phyloP scores from a whole-genome alignment of 1,139 yeast species.

The Torulaspora globosa region DNA sequence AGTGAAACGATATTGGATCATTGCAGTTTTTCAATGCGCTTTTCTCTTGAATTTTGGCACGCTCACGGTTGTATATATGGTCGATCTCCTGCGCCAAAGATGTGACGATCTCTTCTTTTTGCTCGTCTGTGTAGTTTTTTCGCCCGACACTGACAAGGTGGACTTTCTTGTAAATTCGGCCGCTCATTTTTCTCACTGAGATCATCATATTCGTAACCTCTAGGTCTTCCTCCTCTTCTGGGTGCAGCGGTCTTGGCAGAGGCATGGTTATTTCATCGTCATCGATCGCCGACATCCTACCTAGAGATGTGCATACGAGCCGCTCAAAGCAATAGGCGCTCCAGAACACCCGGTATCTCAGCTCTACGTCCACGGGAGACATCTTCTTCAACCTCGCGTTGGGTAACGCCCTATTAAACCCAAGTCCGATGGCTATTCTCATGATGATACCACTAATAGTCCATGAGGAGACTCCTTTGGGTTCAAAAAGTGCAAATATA shows the following conservation, averaged over 20 bases:
- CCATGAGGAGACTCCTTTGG: conserved; percentile 46
- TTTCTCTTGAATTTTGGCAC: conserved; percentile 22
- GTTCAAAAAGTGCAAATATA: conserved; percentile 46
- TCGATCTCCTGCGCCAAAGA: conserved; percentile 43
- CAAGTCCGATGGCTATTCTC: conserved; percentile 42
- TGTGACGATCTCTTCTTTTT: conserved; percentile 34
- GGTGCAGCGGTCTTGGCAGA: conserved; percentile 39
- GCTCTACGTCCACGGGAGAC: conserved; percentile 40
- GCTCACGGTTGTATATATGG: conserved; percentile 40
- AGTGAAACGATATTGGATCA: conserved; percentile 38
- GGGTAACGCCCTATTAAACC: conserved; percentile 41
- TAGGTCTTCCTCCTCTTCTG: conserved; percentile 41
- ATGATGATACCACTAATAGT: conserved; percentile 47
- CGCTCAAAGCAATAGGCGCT: conserved; percentile 48
- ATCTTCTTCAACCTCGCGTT: conserved; percentile 29
- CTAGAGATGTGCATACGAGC: conserved; percentile 43
- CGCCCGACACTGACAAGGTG: conserved; percentile 42
- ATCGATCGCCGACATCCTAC: conserved; percentile 44
- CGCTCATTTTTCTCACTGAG: conserved; percentile 43
- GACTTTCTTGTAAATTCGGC: conserved; percentile 41
- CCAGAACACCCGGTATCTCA: conserved; percentile 48
- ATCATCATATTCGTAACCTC: conserved; percentile 42
- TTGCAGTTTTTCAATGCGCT: conserved; percentile 33
- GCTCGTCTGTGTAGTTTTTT: conserved; percentile 30
- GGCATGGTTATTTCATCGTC: conserved; percentile 48